phyloP scores from a whole-genome alignment of 2,329 filamentous ascomycete genomes.

The Colletotrichum simmondsii region DNA sequence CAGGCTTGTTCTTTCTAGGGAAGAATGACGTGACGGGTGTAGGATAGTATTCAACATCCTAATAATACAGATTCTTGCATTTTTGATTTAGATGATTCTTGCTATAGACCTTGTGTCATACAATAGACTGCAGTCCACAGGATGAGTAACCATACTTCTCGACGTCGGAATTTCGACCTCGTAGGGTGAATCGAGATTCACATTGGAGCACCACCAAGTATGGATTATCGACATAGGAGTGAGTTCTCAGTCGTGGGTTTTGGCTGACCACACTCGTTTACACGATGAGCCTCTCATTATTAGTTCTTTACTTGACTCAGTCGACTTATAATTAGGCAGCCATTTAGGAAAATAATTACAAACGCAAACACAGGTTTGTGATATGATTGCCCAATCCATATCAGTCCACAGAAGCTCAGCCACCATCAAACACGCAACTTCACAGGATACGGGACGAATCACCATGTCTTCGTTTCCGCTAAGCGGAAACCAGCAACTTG shows the following conservation, averaged over 20 bases:
- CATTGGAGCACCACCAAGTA: too few species aligned
- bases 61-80: background rate
- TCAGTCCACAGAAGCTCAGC: background rate
- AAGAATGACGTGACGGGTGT: background rate
- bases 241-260: background rate
- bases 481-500: slow-evolving; percentile 11
- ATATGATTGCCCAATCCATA: background rate
- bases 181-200: too few species aligned
- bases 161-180: too few species aligned
- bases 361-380: background rate
- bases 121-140: too few species aligned
- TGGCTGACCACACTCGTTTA: background rate
- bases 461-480: background rate
- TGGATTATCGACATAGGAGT: background rate
- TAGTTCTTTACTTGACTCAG: background rate
- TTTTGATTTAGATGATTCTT: too few species aligned
- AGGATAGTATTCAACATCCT: too few species aligned
- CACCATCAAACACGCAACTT: background rate
- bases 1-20: background rate
- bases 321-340: background rate
- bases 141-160: too few species aligned
- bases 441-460: background rate
- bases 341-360: background rate
- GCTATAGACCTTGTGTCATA: too few species aligned
- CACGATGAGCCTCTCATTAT: background rate